Conservation (phyloP, 2,329 filamentous ascomycete genomes). For the Neophaeococcomyces aloes region DNA sequence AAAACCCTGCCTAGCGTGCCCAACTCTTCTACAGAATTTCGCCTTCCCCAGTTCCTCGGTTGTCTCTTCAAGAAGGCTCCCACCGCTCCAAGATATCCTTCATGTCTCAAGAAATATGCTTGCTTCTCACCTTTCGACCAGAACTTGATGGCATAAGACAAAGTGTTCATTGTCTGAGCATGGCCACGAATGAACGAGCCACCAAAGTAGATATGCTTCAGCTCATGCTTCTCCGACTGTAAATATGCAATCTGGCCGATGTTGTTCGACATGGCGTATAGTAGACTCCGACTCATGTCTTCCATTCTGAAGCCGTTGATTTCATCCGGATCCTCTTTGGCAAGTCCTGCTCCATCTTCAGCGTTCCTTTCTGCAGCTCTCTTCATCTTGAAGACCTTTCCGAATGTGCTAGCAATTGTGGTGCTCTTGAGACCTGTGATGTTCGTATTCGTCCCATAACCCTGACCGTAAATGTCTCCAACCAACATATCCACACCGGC, state of each 20-base stretch:
- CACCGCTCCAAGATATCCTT: constrained; percentile 88
- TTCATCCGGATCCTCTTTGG: constrained; percentile 30
- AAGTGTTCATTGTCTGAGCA: constrained; percentile 92
- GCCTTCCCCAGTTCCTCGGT: constrained; percentile 79
- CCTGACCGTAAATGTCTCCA: constrained; percentile 92
- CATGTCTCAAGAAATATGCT: constrained; percentile 89
- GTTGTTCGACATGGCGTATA: constrained; percentile 62
- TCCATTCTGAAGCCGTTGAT: constrained; percentile 57
- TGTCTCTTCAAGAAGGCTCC: constrained; percentile 89
- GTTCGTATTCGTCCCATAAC: constrained; percentile 52
- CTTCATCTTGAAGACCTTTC: constrained; percentile 93
- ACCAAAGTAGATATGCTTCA: constrained; percentile 93
- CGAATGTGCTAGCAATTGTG: constrained; percentile 91
- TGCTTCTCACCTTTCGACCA: constrained; percentile 92
- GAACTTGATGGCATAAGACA: constrained; percentile 94
- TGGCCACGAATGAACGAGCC: constrained; percentile 95
- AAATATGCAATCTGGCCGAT: constrained; percentile 85
- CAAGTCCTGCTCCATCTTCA: constrained; percentile 56
- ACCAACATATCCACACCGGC: constrained; percentile 90
- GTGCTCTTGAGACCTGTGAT: constrained; percentile 95
- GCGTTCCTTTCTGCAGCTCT: constrained; percentile 67
- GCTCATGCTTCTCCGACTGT: constrained; percentile 87
- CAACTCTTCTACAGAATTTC: constrained; percentile 59
- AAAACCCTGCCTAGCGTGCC: constrained; percentile 14
- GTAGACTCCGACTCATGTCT: constrained; percentile 80